Conservation (phyloP, 495 filamentous ascomycete species). For the Cudoniella acicularis region DNA sequence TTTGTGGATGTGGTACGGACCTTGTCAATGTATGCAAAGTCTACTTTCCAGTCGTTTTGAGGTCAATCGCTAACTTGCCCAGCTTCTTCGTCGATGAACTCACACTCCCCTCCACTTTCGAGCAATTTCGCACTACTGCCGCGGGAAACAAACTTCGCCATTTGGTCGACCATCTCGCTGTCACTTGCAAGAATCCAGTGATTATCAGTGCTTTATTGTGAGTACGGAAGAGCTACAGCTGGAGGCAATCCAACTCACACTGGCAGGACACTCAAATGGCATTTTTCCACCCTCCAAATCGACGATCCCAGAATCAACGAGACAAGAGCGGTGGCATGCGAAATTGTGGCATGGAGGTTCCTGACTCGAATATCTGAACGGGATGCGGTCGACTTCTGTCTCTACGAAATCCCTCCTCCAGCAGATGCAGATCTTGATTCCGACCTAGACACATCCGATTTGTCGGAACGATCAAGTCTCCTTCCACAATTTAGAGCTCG, state of each 20-base stretch:
- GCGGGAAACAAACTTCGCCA: constrained; percentile 59
- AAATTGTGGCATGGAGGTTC: constrained; percentile 90
- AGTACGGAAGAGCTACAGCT: constrained; percentile 23
- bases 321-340: constrained; percentile 78
- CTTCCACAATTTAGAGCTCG: constrained; percentile 21
- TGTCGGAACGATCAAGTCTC: constrained; percentile 18
- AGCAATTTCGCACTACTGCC: constrained; percentile 68
- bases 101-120: constrained; percentile 67
- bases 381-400: constrained; percentile 77
- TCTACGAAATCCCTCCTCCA: constrained; percentile 67
- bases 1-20: constrained; percentile 67
- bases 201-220: constrained; percentile 79
- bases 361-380: constrained; percentile 72
- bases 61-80: constrained; percentile 17
- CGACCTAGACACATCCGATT: neutral
- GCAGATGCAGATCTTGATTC: constrained; percentile 16
- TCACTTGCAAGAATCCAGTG: constrained; percentile 64
- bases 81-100: constrained; percentile 67
- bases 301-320: constrained; percentile 72
- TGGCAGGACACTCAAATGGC: constrained; percentile 75
- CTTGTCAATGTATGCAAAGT: constrained; percentile 53
- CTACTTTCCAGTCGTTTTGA: neutral
- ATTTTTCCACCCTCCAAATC: constrained; percentile 54
- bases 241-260: neutral
- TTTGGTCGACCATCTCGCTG: constrained; percentile 62